These are phyloP conservation scores for Zymoseptoria brevis DNA, from an alignment of 2,329 filamentous ascomycete species.

Conservation along the genomic window DNA sequence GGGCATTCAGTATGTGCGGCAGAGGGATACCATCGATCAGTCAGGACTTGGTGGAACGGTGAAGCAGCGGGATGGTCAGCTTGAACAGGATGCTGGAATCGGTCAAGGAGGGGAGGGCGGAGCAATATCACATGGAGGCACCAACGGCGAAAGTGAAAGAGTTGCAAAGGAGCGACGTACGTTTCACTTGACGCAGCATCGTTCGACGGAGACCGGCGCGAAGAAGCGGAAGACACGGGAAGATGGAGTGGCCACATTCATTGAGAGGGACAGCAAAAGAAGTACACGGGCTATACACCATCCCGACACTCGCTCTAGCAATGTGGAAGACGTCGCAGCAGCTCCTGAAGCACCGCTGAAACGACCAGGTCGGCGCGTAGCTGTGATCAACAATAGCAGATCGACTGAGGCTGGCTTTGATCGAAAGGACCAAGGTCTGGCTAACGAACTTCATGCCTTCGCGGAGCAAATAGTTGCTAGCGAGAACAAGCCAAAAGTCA, in stretches of 20 bases:
- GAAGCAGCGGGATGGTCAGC: not conserved
- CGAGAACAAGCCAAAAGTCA: slow-evolving; percentile 16
- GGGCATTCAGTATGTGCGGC: slow-evolving; percentile 14
- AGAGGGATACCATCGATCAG: slow-evolving; percentile 6
- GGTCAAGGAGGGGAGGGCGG: not conserved
- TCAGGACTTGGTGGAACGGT: not conserved
- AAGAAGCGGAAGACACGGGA: slow-evolving; percentile 15
- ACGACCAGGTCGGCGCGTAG: slow-evolving; percentile 18
- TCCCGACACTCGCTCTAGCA: not conserved
- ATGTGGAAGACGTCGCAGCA: not conserved
- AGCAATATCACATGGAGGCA: not conserved
- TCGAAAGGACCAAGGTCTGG: slow-evolving; percentile 15
- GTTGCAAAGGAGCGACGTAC: slow-evolving; percentile 11
- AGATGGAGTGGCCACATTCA: slow-evolving; percentile 22
- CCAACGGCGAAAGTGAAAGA: not conserved
- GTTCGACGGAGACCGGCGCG: slow-evolving; percentile 8
- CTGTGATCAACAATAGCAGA: slow-evolving; percentile 7
- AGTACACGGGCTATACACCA: slow-evolving; percentile 9
- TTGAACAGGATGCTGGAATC: not conserved
- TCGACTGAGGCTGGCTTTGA: not conserved
- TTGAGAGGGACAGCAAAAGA: slow-evolving; percentile 16
- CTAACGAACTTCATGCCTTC: slow-evolving; percentile 22
- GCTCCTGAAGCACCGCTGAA: slow-evolving; percentile 10
- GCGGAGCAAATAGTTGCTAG: slow-evolving; percentile 20
- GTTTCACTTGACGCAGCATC: slow-evolving; percentile 18